Conservation (phyloP, 805 yeast species). For the Pichia nakasei region DNA sequence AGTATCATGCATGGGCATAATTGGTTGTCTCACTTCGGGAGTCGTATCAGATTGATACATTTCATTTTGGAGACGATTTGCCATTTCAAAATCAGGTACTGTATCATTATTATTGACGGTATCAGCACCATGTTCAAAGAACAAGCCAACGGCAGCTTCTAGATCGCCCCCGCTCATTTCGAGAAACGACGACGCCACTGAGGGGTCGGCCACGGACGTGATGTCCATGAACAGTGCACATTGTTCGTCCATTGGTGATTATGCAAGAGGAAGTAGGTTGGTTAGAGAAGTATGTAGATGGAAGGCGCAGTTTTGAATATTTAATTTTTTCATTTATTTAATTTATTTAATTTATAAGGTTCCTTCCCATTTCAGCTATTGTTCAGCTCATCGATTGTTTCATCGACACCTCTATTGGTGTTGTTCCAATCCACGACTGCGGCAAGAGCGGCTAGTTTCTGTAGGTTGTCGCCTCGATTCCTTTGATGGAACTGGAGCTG, state of each 20-base stretch:
- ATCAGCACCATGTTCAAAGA: constrained; percentile 53
- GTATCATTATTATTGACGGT: not conserved
- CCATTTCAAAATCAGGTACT: constrained; percentile 28
- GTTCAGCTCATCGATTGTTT: not conserved
- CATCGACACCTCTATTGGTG: not conserved
- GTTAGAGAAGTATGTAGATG: no score
- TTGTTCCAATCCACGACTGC: not conserved
- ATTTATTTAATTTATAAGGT: no score
- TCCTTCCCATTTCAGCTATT: no score
- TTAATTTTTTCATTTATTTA: no score
- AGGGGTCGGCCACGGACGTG: constrained; percentile 63
- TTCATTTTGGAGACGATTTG: constrained; percentile 55
- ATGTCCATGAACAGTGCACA: constrained; percentile 69
- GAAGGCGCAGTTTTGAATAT: no score
- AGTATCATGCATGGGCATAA: constrained; percentile 71
- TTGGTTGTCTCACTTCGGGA: constrained; percentile 60
- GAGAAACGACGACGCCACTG: constrained; percentile 64
- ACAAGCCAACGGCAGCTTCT: constrained; percentile 79
- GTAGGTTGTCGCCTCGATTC: no score
- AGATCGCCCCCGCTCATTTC: constrained; percentile 71
- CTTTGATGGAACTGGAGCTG: not conserved
- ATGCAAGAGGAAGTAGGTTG: no score
- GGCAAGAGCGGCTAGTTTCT: not conserved
- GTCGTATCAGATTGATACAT: constrained; percentile 39
- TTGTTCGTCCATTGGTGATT: constrained; percentile 7